phyloP scores from a whole-genome alignment of 805 yeast species.

The Cyberlindnera veronae region DNA sequence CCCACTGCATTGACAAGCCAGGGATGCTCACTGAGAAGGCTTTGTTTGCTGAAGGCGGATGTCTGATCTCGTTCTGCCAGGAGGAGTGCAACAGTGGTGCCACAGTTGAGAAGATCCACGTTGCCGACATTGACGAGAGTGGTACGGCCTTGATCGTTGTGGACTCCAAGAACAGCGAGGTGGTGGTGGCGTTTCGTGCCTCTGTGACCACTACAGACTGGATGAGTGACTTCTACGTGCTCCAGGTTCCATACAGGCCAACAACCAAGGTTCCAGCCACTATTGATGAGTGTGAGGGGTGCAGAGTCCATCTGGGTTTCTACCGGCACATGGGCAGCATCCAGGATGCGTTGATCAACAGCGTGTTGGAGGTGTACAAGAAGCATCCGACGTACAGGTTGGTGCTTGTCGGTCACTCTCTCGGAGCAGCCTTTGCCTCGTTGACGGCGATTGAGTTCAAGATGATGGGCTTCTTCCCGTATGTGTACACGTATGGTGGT shows the following conservation, averaged over 20 bases:
- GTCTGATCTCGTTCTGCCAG: constrained; percentile 20
- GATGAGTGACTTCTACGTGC: constrained; percentile 54
- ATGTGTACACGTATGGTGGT: constrained; percentile 57
- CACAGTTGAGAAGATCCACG: constrained; percentile 16
- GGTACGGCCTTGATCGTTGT: constrained; percentile 59
- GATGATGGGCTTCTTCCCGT: constrained; percentile 49
- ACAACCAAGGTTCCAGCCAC: not conserved
- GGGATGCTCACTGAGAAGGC: constrained; percentile 13
- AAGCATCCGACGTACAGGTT: constrained; percentile 47
- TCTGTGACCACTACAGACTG: constrained; percentile 63
- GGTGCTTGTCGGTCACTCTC: constrained; percentile 67
- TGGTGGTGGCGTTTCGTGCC: constrained; percentile 63
- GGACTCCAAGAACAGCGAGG: constrained; percentile 41
- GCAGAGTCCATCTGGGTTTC: constrained; percentile 67
- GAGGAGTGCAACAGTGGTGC: constrained; percentile 7
- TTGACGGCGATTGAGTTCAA: constrained; percentile 62
- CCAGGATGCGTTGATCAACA: constrained; percentile 26
- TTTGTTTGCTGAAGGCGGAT: constrained; percentile 18
- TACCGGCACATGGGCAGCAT: constrained; percentile 43
- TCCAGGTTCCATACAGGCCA: constrained; percentile 18
- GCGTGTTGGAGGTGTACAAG: constrained; percentile 33
- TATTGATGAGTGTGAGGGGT: constrained; percentile 39
- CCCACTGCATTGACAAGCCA: constrained; percentile 22
- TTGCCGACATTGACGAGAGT: constrained; percentile 16
- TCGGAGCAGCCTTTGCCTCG: constrained; percentile 70